Percentiles rank a stretch among this genome's conserved stretches.
Evolutionary conservation across 1,139 yeast species (phyloP).

Genomic region (Magnusiomyces fungicola): DNA sequence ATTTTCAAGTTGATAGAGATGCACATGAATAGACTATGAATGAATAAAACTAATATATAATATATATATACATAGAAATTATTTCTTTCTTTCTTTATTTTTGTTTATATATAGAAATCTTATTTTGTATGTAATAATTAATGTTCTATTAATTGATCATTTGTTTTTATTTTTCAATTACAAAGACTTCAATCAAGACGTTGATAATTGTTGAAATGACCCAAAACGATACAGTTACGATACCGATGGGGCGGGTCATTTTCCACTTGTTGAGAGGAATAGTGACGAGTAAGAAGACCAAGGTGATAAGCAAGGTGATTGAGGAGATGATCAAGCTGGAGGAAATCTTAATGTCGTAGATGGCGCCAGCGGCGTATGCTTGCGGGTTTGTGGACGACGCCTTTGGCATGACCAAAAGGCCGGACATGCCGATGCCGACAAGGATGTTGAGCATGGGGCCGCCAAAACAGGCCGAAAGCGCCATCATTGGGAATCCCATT

Average conservation of each 20-base stretch:
- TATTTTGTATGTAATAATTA: too few species aligned
- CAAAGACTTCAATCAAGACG: conserved; percentile 23
- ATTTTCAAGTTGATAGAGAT: conserved; percentile 13
- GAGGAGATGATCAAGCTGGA: conserved; percentile 46
- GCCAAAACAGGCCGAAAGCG: conserved; percentile 90
- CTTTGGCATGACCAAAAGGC: conserved; percentile 44
- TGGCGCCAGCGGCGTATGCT: too few species aligned
- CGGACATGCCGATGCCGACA: conserved; percentile 60
- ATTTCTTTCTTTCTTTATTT: neutral
- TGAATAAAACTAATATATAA: too few species aligned
- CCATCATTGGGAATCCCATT: conserved; percentile 88
- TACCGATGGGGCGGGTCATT: conserved; percentile 53
- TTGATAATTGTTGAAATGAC: conserved; percentile 32
- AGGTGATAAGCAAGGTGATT: conserved; percentile 45
- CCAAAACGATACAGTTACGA: conserved; percentile 51
- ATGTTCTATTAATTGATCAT: too few species aligned
- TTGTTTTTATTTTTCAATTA: neutral
- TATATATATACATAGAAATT: neutral
- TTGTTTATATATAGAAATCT: too few species aligned
- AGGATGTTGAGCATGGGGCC: conserved; percentile 70
- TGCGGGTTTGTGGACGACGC: too few species aligned
- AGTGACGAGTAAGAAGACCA: conserved; percentile 44
- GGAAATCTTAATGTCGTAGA: conserved; percentile 38
- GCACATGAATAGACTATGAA: conserved; percentile 9
- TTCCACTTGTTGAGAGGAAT: conserved; percentile 64